Conservation (phyloP, 768 basidiomycete genomes). For the Trichaptum fuscoviolaceum region DNA sequence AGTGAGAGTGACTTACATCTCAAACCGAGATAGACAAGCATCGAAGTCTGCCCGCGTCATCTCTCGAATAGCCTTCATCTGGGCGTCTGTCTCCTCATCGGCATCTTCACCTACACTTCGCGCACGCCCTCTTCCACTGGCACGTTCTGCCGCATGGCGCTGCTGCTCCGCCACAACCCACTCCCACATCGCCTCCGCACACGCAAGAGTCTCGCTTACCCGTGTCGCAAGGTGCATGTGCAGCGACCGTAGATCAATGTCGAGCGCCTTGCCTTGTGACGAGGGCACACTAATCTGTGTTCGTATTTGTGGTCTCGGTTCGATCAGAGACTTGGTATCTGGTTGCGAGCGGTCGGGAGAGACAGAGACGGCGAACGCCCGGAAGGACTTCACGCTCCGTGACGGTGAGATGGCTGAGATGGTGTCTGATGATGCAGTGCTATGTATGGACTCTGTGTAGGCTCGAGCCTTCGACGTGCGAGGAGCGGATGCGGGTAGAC, state of each 20-base stretch:
- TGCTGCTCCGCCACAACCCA: conserved; percentile 54
- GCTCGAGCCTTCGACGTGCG: neutral
- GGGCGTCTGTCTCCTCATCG: neutral
- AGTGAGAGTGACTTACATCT: conserved; percentile 43
- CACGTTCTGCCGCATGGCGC: conserved; percentile 1
- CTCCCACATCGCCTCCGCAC: conserved; percentile 77
- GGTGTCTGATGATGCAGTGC: neutral
- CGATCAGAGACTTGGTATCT: neutral
- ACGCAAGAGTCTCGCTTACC: conserved; percentile 60
- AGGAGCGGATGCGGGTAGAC: neutral
- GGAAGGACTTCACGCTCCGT: neutral
- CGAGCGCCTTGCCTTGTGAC: conserved; percentile 45
- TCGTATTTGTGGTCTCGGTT: neutral
- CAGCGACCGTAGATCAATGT: conserved; percentile 52
- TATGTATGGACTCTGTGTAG: neutral
- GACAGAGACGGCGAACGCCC: neutral
- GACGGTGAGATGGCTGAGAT: neutral
- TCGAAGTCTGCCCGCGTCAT: conserved; percentile 63
- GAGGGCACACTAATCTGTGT: neutral
- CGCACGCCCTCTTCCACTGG: conserved; percentile 2
- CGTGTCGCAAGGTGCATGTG: conserved; percentile 61
- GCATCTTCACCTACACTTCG: conserved; percentile 13
- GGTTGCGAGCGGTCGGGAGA: neutral
- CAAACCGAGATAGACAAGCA: conserved; percentile 47
- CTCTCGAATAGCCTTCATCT: conserved; percentile 16